phyloP scores from a whole-genome alignment of 176 grass and related monocot genomes.

The Zoysia japonica region DNA sequence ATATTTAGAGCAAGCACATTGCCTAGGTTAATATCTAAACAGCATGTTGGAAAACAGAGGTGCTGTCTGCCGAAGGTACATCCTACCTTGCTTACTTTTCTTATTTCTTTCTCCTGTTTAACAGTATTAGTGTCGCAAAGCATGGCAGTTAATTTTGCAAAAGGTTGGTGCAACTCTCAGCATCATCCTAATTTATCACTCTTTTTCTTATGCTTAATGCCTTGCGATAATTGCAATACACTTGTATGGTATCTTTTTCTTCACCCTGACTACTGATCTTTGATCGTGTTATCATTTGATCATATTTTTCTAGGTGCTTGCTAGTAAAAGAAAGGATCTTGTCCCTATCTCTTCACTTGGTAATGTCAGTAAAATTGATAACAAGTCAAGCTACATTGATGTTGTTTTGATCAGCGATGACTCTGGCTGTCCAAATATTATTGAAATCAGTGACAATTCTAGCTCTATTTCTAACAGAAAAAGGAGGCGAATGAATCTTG shows the following conservation, averaged over 20 bases:
- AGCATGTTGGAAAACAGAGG: not conserved
- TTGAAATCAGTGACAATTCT: constrained; percentile 29
- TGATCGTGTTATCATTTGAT: not conserved
- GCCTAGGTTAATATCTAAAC: not conserved
- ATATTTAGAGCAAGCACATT: not conserved
- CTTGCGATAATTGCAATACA: constrained; percentile 4
- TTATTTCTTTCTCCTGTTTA: not conserved
- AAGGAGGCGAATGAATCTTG: constrained; percentile 7
- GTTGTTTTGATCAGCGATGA: constrained; percentile 22
- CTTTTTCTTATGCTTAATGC: not conserved
- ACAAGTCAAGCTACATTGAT: constrained; percentile 6
- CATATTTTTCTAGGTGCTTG: constrained; percentile 22
- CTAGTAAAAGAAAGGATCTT: constrained; percentile 10
- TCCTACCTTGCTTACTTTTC: not conserved
- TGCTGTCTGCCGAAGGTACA: constrained; percentile 22
- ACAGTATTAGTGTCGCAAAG: not conserved
- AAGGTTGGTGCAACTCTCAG: constrained; percentile 11
- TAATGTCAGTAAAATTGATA: not conserved
- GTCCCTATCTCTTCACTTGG: not conserved
- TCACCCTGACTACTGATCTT: constrained; percentile 6
- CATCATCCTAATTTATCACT: not conserved
- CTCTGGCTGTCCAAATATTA: not conserved
- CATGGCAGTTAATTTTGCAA: constrained; percentile 4
- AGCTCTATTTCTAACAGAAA: constrained; percentile 18
- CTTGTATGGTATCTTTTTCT: not conserved